Conservation (phyloP, 78 protist species). For the Dictyostelium purpureum region DNA sequence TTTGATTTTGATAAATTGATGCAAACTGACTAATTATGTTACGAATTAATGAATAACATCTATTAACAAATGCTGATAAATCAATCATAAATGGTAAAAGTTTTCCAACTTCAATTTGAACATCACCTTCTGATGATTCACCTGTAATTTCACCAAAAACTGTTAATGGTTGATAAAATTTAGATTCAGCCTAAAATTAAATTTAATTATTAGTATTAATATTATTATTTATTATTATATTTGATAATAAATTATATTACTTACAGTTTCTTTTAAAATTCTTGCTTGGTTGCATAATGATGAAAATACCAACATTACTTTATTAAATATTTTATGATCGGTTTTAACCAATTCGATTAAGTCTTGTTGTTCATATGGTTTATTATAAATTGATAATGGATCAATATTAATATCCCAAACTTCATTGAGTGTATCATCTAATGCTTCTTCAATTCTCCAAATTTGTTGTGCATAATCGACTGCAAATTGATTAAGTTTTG, state of each 20-base stretch:
- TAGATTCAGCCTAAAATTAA: background rate
- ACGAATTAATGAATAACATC: constrained; percentile 60
- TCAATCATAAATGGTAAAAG: constrained; percentile 80
- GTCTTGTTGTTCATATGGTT: constrained; percentile 82
- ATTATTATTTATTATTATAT: background rate
- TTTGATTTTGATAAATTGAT: constrained; percentile 44
- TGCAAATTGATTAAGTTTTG: constrained; percentile 69
- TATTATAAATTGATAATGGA: constrained; percentile 64
- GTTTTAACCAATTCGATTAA: constrained; percentile 79
- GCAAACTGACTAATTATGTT: constrained; percentile 84
- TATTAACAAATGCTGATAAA: constrained; percentile 56
- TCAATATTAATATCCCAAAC: constrained; percentile 51
- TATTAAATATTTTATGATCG: constrained; percentile 72
- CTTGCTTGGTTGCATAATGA: constrained; percentile 57
- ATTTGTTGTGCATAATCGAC: constrained; percentile 77
- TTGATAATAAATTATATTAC: background rate
- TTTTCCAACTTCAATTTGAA: constrained; percentile 73
- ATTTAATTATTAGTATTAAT: background rate
- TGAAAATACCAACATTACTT: constrained; percentile 68
- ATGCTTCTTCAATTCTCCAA: constrained; percentile 79
- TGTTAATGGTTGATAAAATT: constrained; percentile 42
- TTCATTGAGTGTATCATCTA: constrained; percentile 63
- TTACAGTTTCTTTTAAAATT: constrained; percentile 58
- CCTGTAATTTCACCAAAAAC: constrained; percentile 59
- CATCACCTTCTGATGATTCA: constrained; percentile 82